phyloP scores from a whole-genome alignment of 106 monocot genomes.

The Dioscorea dumetorum region DNA sequence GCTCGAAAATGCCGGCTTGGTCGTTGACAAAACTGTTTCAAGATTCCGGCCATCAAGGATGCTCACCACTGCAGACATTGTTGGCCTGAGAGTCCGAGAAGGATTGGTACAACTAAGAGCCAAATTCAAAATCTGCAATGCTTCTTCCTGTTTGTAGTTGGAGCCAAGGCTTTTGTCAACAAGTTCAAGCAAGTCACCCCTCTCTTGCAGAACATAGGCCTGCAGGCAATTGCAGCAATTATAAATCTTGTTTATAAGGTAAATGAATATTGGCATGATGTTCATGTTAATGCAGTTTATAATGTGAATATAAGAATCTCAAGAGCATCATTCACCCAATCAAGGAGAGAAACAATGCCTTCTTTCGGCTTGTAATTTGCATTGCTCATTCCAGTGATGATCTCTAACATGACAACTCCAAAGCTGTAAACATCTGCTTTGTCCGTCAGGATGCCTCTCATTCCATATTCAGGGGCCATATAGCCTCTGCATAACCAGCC shows the following conservation, averaged over 20 bases:
- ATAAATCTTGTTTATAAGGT: not conserved
- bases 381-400: constrained; percentile 52
- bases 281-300: not conserved
- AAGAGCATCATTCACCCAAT: constrained; percentile 28
- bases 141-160: constrained; percentile 30
- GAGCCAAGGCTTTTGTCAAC: constrained; percentile 22
- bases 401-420: constrained; percentile 48
- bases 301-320: not conserved
- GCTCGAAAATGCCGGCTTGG: too few relatives aligned
- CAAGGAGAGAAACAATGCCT: constrained; percentile 45
- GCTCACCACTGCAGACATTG: constrained; percentile 33
- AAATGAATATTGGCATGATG: not conserved
- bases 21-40: not conserved
- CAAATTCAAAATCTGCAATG: constrained; percentile 19
- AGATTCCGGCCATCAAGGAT: constrained; percentile 20
- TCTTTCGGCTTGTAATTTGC: constrained; percentile 36
- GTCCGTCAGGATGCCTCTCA: constrained; percentile 52
- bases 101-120: constrained; percentile 22
- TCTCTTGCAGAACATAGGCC: constrained; percentile 27
- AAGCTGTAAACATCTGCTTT: constrained; percentile 80
- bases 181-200: constrained; percentile 25
- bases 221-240: not conserved
- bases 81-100: constrained; percentile 28
- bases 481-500: constrained; percentile 30
- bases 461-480: constrained; percentile 66